These are phyloP conservation scores for Eucalyptus marginata DNA, from an alignment of 345 rosid species.

Conservation along the genomic window DNA sequence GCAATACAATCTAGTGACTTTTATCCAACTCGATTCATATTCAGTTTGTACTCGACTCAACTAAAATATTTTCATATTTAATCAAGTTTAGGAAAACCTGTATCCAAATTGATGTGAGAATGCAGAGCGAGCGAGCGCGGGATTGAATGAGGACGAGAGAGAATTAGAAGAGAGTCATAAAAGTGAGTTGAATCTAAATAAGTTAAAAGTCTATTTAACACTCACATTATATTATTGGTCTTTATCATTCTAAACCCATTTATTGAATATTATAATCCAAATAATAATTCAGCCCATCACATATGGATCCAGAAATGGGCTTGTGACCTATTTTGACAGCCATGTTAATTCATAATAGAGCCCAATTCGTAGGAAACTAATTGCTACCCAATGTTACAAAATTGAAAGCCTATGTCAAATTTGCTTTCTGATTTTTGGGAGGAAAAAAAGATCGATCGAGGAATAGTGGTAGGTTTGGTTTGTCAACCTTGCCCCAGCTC, in stretches of 20 bases:
- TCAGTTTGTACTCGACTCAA: rapidly evolving
- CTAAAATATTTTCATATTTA: background rate
- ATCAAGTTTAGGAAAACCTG: background rate
- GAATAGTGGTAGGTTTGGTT: background rate
- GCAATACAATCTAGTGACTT: background rate
- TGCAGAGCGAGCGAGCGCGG: rapidly evolving
- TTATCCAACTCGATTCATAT: background rate
- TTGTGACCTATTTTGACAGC: background rate
- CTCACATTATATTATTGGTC: rapidly evolving
- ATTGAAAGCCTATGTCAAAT: background rate
- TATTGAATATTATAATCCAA: rapidly evolving
- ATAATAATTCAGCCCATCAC: background rate
- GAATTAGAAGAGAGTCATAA: background rate
- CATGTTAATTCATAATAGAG: background rate
- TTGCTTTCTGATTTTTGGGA: background rate
- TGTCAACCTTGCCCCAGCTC: background rate
- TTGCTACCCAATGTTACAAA: background rate
- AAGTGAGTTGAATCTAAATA: background rate
- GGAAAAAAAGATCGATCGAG: background rate
- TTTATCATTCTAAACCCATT: rapidly evolving
- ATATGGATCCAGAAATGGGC: rapidly evolving
- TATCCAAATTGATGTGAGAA: background rate
- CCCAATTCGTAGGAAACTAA: background rate
- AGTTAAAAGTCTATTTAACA: too few species aligned
- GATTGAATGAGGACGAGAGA: background rate